Evolutionary conservation across 495 filamentous ascomycete species (phyloP).

Genomic region (Cetradonia linearis): DNA sequence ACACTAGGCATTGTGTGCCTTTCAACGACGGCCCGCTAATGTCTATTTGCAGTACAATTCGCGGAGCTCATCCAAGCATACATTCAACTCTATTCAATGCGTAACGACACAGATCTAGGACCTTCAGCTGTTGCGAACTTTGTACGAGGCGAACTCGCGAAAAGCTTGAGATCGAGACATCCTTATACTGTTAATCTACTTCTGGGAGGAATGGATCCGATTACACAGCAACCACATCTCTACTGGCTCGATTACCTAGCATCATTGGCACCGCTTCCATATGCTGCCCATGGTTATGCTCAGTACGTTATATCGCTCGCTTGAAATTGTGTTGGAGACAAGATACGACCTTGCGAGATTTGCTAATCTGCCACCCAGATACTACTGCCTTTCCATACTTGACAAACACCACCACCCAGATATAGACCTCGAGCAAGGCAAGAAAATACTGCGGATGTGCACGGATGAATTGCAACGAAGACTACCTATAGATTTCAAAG

Average conservation of each 20-base stretch:
- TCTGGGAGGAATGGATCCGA: slow-evolving; percentile 81
- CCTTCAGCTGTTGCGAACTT: slow-evolving; percentile 83
- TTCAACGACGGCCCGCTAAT: slow-evolving; percentile 2
- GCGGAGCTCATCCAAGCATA: slow-evolving; percentile 99
- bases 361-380: slow-evolving; percentile 36
- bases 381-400: slow-evolving; percentile 90
- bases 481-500: slow-evolving; percentile 97
- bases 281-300: slow-evolving; percentile 95
- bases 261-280: slow-evolving; percentile 74
- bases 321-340: background rate
- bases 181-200: slow-evolving; percentile 95
- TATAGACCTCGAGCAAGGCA: slow-evolving; percentile 74
- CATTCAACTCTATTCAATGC: slow-evolving; percentile 95
- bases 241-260: slow-evolving; percentile 98
- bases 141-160: slow-evolving; percentile 83
- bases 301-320: slow-evolving; percentile 51
- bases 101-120: slow-evolving; percentile 82
- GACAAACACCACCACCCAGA: slow-evolving; percentile 98
- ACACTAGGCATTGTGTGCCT: slow-evolving; percentile 22
- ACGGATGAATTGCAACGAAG: slow-evolving; percentile 91
- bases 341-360: background rate
- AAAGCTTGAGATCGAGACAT: slow-evolving; percentile 76
- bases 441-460: slow-evolving; percentile 86
- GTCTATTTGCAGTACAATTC: slow-evolving; percentile 63
- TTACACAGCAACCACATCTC: slow-evolving; percentile 73